Conservation (phyloP, 1,284 basidiomycete genomes). For the Ceratobasidium sp. region DNA sequence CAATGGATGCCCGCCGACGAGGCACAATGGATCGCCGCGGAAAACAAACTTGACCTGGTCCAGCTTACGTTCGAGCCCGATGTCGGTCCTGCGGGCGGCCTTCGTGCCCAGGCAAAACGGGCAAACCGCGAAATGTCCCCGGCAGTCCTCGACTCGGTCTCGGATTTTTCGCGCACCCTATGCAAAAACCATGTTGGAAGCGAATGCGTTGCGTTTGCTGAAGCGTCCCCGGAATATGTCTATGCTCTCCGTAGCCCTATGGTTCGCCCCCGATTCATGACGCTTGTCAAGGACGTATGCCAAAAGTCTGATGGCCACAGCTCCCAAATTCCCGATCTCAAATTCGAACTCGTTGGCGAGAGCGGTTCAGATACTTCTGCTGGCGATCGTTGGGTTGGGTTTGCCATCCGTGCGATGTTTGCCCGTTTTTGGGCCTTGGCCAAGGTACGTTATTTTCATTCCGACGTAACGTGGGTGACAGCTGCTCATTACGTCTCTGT, state of each 20-base stretch:
- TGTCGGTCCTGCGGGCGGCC: constrained; percentile 45
- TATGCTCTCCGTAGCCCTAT: constrained; percentile 30
- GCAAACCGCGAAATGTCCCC: constrained; percentile 39
- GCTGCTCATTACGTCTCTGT: no score
- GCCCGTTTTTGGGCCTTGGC: constrained; percentile 88
- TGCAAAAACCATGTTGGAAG: constrained; percentile 54
- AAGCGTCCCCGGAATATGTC: constrained; percentile 16
- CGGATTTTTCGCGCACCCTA: constrained; percentile 47
- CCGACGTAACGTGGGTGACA: not conserved
- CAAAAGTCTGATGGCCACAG: not conserved
- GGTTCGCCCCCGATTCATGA: constrained; percentile 28
- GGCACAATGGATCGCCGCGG: constrained; percentile 64
- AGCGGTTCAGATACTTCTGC: constrained; percentile 31
- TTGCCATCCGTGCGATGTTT: constrained; percentile 82
- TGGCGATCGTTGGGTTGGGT: constrained; percentile 73
- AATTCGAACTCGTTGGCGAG: constrained; percentile 54
- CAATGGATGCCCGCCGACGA: constrained; percentile 51
- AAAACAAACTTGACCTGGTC: constrained; percentile 46
- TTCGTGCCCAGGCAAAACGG: constrained; percentile 35
- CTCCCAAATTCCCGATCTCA: constrained; percentile 41
- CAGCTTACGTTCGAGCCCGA: constrained; percentile 70
- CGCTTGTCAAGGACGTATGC: constrained; percentile 24
- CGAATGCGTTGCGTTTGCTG: constrained; percentile 50
- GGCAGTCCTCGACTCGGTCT: constrained; percentile 43
- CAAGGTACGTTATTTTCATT: constrained; percentile 62